Base-by-base conservation (phyloP, 2,329 filamentous ascomycete species). In the Graphiopsis chlorocephala region DNA sequence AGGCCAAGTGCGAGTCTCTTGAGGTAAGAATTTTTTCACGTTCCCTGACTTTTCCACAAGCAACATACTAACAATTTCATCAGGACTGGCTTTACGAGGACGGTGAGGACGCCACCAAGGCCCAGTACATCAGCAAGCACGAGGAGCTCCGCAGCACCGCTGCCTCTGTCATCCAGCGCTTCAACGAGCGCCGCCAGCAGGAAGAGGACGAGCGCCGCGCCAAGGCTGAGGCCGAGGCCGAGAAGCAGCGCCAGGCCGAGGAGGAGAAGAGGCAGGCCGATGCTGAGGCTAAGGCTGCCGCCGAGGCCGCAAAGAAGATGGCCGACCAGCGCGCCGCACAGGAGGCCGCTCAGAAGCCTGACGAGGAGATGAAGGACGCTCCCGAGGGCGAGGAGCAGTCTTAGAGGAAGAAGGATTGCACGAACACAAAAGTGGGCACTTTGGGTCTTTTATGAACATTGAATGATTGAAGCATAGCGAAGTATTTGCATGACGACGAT, bases 31-130 rank as follows among this genome's bases (percentile, higher is more conserved):
- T 33, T 50, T 77, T 60, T 7, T 17, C 12, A 28, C 23, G 38
- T 35, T 5, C 29, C 20, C 17, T 25, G 12, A n/a, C 3, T 55
- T 5, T 14, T 10, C 4, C 23, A 28, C 25, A 10, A 20, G 31
- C 38, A 55, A 5, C 38, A 8, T 42, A 61, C 52, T 53, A 63
- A 58, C 29, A 38, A 52, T 38, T 23, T 29, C 20, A 11, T 48
- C 69, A 98, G 94, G 93, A 99, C 77, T 99, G 95, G 95, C 85
- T 99, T 67, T 98, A 98, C 79, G 94, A 97, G 63, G 95, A 98
- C 64, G 95, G 95, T 66, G 93, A 97, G 69, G 95, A 99, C 78
- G 88, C 93, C 70, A 90, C 90, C 74, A 98, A 98, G 85, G 93
- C 91, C 63, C 86, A 95, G 74, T 99, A 99, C 81, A 83, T 96